Base-by-base conservation (phyloP, 2,329 filamentous ascomycete genomes). In the Exophiala phaeomuriformis region DNA sequence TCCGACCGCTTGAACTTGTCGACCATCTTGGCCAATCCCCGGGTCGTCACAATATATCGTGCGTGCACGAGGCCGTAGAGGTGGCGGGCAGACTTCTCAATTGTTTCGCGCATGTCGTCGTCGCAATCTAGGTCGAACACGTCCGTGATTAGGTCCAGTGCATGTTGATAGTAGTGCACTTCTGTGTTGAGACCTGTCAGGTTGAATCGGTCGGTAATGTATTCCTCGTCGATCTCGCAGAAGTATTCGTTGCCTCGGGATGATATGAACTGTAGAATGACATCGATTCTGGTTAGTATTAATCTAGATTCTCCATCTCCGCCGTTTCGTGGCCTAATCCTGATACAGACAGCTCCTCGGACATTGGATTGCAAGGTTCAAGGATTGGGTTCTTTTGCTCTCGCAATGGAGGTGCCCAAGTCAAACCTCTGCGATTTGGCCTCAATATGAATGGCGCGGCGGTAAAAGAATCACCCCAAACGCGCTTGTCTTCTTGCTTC, bases 171-270 rank as follows among this genome's bases (percentile, higher is more conserved):
- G 76, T 97, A 96, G 67, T 95, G 88, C 9, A 98, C 93, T 69
- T 98, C 93, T 35, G 89, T 91, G 73, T 97, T 96, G 47, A 98
- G 81, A 36, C 93, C 93, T 0, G 93, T 98, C 57, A 98, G 77
- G 73, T 98, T 98, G 80, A 98, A 98, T 47, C 93, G 85, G 71
- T 98, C 93, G 48, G 90, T 97, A 44, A 98, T 80, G 72, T 98
- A 98, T 66, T 98, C 93, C 71, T 98, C 93, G 72, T 98, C 93
- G 66, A 98, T 97, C 69, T 98, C 93, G 80, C 93, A 98, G 67
- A 97, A 98, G 74, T 98, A 98, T 70, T 98, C 93, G 73, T 98
- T 97, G 61, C 93, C 93, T 52, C 93, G 83, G 4, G 90, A 95
- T 3, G 91, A 96, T 65, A 97, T 96, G 71, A 98, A 98, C 93